Conservation (phyloP, 305 asterid genomes). For the Nicotiana rustica region DNA sequence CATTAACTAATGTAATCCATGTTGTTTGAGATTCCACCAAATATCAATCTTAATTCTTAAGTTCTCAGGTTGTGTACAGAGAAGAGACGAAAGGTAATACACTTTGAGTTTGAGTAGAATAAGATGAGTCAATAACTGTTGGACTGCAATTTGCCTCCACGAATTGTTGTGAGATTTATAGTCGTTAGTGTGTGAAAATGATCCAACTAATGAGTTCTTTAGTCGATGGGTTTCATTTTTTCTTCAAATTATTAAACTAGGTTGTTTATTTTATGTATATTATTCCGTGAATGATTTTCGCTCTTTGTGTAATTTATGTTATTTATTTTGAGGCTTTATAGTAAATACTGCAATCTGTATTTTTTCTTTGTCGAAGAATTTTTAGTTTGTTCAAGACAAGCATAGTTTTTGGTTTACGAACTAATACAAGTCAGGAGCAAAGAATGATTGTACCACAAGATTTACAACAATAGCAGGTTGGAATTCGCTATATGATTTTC, state of each 20-base stretch:
- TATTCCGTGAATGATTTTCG: slow-evolving; percentile 7
- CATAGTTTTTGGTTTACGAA: background rate
- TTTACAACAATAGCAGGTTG: background rate
- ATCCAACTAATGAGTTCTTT: background rate
- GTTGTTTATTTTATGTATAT: background rate
- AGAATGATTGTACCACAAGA: background rate
- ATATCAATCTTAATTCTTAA: no score
- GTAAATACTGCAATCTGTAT: background rate
- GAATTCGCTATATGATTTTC: background rate
- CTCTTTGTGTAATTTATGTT: slow-evolving; percentile 13
- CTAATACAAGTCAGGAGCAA: background rate
- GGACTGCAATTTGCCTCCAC: no score
- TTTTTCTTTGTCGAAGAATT: background rate
- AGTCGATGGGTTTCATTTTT: no score
- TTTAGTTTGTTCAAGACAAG: background rate
- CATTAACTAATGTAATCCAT: no score
- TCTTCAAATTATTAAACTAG: no score
- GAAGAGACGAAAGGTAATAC: no score
- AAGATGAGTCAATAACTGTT: no score
- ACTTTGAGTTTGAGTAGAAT: no score
- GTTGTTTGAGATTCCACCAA: no score
- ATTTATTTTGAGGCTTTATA: slow-evolving; percentile 4
- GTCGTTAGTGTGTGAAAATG: slow-evolving; percentile 25
- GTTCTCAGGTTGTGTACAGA: no score
- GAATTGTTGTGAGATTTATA: background rate